Percentiles rank a stretch among this genome's conserved stretches.
Evolutionary conservation across 345 rosid genomes (phyloP).

Genomic region (Salix suchowensis): DNA sequence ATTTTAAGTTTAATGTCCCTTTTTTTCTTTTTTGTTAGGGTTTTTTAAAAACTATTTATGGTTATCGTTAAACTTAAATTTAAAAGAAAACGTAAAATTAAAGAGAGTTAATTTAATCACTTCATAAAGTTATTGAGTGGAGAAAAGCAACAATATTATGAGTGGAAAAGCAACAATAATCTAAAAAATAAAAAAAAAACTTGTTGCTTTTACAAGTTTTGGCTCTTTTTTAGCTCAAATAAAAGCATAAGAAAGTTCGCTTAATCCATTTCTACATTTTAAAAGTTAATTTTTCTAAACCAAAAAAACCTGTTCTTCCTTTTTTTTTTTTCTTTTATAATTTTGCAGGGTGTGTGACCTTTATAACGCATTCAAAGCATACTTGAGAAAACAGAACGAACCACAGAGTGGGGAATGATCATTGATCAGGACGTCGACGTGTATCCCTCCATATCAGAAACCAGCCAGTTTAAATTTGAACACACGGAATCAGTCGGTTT

Average conservation of each 20-base stretch:
- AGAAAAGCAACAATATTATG: too few species aligned
- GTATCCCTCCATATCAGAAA: background rate
- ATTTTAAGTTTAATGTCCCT: too few species aligned
- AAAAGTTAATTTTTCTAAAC: background rate
- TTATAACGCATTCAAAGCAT: background rate
- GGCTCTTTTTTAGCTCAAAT: background rate
- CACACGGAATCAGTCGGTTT: conserved; percentile 5
- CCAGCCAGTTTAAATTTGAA: conserved; percentile 9
- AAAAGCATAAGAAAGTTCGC: background rate
- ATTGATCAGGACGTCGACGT: background rate
- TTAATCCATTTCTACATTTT: background rate
- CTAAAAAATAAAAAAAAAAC: too few species aligned
- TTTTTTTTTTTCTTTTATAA: background rate
- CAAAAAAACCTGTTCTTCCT: background rate
- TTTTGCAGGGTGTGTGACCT: background rate
- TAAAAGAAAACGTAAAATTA: too few species aligned
- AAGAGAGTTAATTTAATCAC: too few species aligned
- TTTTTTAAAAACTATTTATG: too few species aligned
- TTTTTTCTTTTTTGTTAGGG: too few species aligned
- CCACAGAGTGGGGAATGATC: background rate
- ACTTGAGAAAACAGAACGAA: background rate
- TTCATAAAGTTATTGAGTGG: too few species aligned
- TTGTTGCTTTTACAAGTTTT: background rate
- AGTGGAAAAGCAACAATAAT: too few species aligned
- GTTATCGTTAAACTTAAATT: too few species aligned